A percentile compares a stretch with the other conserved stretches of the same genome.
phyloP scores from a whole-genome alignment of 2,329 filamentous ascomycete species.

The Sphaerulina vaccinii region DNA sequence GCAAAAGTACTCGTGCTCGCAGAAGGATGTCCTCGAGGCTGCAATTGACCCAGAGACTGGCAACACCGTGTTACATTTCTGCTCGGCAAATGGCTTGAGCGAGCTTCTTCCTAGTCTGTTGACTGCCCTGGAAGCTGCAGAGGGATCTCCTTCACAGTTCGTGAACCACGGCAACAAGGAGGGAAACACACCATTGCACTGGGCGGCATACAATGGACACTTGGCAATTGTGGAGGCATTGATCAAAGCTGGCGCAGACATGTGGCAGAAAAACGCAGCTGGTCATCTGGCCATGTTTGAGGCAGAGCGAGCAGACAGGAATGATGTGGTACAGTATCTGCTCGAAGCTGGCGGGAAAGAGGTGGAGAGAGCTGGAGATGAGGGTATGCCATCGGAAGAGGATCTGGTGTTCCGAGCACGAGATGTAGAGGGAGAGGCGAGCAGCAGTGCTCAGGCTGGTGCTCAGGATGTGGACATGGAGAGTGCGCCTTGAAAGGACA shows the following conservation, averaged over 20 bases:
- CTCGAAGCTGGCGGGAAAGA: conserved; percentile 47
- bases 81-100: conserved; percentile 81
- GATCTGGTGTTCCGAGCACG: conserved; percentile 25
- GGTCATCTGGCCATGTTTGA: conserved; percentile 65
- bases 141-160: conserved; percentile 41
- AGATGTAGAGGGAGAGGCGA: conserved; percentile 22
- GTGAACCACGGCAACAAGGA: conserved; percentile 72
- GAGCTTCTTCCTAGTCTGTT: conserved; percentile 30
- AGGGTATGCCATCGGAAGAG: conserved; percentile 23
- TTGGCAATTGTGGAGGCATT: conserved; percentile 75
- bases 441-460: conserved; percentile 16
- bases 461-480: conserved; percentile 18
- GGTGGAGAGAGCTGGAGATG: conserved; percentile 27
- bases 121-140: conserved; percentile 14
- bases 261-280: conserved; percentile 74
- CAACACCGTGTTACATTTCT: conserved; percentile 83
- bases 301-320: conserved; percentile 51
- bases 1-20: conserved; percentile 58
- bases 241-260: conserved; percentile 72
- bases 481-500: background rate
- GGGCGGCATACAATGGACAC: conserved; percentile 88
- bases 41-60: conserved; percentile 74
- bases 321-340: conserved; percentile 50
- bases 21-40: conserved; percentile 65
- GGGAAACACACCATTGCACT: conserved; percentile 90